Percentiles rank a stretch among this genome's conserved stretches.
Evolutionary conservation across 2,329 filamentous ascomycete species (phyloP).

Genomic region (Paecilomyces fulvus): DNA sequence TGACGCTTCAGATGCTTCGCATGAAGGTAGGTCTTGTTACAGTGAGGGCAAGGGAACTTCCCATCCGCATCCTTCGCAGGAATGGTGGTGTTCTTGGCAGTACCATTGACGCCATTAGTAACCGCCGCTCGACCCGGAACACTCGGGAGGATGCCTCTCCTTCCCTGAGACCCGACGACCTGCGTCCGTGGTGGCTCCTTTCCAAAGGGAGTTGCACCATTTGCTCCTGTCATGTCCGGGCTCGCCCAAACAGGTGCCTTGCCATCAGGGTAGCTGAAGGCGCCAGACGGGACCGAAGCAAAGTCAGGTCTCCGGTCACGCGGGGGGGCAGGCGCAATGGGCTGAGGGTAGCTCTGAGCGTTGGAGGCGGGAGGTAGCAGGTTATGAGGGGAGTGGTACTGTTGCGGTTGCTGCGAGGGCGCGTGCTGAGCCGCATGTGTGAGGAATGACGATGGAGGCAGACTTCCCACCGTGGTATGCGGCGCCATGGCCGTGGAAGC

Average conservation of each 20-base stretch:
- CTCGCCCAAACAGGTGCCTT: constrained; percentile 46
- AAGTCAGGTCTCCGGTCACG: constrained; percentile 43
- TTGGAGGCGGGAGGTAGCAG: constrained; percentile 62
- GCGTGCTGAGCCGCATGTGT: constrained; percentile 31
- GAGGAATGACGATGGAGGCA: constrained; percentile 36
- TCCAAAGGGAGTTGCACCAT: constrained; percentile 29
- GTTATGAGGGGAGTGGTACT: constrained; percentile 30
- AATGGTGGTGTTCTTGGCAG: constrained; percentile 71
- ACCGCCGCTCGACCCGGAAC: constrained; percentile 78
- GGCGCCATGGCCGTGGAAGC: constrained; percentile 34
- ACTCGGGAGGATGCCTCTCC: constrained; percentile 83
- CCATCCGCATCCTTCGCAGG: constrained; percentile 94
- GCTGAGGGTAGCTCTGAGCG: constrained; percentile 62
- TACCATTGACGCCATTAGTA: constrained; percentile 50
- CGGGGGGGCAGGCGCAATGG: constrained; percentile 63
- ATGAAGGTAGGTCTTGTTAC: constrained; percentile 95
- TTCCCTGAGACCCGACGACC: constrained; percentile 89
- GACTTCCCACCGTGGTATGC: constrained; percentile 33
- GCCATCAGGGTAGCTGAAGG: constrained; percentile 50
- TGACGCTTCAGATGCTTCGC: constrained; percentile 97
- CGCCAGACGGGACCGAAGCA: constrained; percentile 63
- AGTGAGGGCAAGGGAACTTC: constrained; percentile 96
- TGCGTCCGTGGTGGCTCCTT: constrained; percentile 55
- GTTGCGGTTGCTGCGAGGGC: constrained; percentile 31
- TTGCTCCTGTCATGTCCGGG: constrained; percentile 31